Conservation (phyloP, 2,329 filamentous ascomycete genomes). For the Metarhizium rileyi region DNA sequence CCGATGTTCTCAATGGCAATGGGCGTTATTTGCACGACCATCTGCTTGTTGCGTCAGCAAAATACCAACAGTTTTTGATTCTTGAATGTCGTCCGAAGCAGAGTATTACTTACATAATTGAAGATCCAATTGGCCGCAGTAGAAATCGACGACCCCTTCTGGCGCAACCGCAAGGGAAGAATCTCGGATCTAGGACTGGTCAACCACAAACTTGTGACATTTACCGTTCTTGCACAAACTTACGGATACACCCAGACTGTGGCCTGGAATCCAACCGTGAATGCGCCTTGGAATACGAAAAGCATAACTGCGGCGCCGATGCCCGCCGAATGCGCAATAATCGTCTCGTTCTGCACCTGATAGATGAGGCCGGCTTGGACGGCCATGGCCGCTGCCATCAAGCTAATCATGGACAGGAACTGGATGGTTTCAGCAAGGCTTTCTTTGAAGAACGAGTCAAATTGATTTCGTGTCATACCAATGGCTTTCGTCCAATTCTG, state of each 20-base stretch:
- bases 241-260: conserved; percentile 25
- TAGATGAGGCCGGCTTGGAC: conserved; percentile 30
- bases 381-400: conserved; percentile 32
- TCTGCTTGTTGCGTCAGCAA: not conserved
- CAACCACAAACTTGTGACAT: not conserved
- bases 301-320: conserved; percentile 31
- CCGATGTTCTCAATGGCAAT: conserved; percentile 15
- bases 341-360: conserved; percentile 26
- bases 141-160: conserved; percentile 22
- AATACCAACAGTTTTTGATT: not conserved
- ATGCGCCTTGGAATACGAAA: conserved; percentile 22
- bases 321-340: conserved; percentile 21
- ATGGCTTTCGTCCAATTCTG: conserved; percentile 33
- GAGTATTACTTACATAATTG: conserved; percentile 18
- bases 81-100: not conserved
- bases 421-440: conserved; percentile 2
- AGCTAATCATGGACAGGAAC: conserved; percentile 28
- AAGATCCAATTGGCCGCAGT: conserved; percentile 26
- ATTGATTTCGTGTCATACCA: conserved; percentile 13
- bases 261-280: conserved; percentile 13
- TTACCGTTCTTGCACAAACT: conserved; percentile 2
- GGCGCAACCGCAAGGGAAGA: conserved; percentile 20
- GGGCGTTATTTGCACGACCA: conserved; percentile 11
- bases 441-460: not conserved
- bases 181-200: conserved; percentile 19